phyloP scores from a whole-genome alignment of 2,329 filamentous ascomycete species.

The Colletotrichum cuscutae region DNA sequence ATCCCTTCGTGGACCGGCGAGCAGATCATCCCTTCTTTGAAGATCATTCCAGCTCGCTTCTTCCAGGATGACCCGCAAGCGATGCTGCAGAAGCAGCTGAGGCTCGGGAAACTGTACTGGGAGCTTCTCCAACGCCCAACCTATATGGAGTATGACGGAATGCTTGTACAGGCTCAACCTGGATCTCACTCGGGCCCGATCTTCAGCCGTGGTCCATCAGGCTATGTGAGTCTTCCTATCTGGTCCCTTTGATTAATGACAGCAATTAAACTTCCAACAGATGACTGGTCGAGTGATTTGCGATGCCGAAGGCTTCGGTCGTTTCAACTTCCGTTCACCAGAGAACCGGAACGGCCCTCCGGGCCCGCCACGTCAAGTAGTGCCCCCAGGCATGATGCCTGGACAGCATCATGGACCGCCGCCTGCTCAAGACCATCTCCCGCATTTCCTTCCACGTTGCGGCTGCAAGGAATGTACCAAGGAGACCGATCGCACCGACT shows the following conservation, averaged over 20 bases:
- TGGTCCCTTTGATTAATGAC: too few species aligned
- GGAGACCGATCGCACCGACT: conserved; percentile 34
- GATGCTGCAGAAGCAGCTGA: conserved; percentile 50
- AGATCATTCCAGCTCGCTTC: conserved; percentile 54
- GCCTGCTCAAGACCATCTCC: conserved; percentile 47
- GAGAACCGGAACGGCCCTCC: conserved; percentile 35
- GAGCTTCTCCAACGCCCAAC: conserved; percentile 55
- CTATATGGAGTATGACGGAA: conserved; percentile 59
- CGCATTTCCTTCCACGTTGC: conserved; percentile 53
- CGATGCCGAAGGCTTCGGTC: conserved; percentile 53
- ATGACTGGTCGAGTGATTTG: conserved; percentile 55
- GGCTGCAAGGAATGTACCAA: conserved; percentile 50
- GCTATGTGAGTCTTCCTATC: conserved; percentile 37
- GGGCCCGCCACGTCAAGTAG: not conserved
- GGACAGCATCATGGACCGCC: conserved; percentile 1
- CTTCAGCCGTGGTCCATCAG: conserved; percentile 43
- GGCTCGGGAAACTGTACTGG: conserved; percentile 58
- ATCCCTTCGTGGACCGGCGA: conserved; percentile 55
- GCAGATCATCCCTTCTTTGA: conserved; percentile 52
- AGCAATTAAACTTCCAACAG: conserved; percentile 26
- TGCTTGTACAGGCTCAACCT: conserved; percentile 44
- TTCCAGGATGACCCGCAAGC: conserved; percentile 50
- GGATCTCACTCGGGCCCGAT: conserved; percentile 26
- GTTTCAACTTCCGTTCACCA: conserved; percentile 44
- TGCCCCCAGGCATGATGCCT: not conserved